Conservation (phyloP, 768 basidiomycete species). For the Rhodotorula kratochvilovae region DNA sequence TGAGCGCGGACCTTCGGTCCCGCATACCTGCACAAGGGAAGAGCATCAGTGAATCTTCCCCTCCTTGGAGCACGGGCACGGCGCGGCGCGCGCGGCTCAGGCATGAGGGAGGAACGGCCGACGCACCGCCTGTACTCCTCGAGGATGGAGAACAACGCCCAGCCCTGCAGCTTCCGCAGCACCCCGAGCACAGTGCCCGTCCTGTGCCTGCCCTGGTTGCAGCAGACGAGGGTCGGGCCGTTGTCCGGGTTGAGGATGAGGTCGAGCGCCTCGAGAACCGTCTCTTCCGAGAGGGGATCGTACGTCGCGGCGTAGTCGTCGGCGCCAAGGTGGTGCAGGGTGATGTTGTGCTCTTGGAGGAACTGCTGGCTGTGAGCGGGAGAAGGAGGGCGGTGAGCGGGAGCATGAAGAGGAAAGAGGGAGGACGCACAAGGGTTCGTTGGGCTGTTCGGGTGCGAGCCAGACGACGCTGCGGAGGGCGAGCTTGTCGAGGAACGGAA, state of each 20-base stretch:
- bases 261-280: slow-evolving; percentile 48
- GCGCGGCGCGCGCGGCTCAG: not conserved
- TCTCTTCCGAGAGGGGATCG: slow-evolving; percentile 46
- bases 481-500: slow-evolving; percentile 42
- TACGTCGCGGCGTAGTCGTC: slow-evolving; percentile 31
- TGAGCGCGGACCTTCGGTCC: slow-evolving; percentile 48
- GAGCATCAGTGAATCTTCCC: too few species aligned
- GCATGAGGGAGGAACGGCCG: not conserved
- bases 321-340: slow-evolving; percentile 46
- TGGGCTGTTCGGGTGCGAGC: slow-evolving; percentile 49
- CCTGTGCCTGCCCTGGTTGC: slow-evolving; percentile 48
- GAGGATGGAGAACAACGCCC: slow-evolving; percentile 47
- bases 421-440: slow-evolving; percentile 45
- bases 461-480: slow-evolving; percentile 45
- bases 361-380: slow-evolving; percentile 36
- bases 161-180: slow-evolving; percentile 48
- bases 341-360: slow-evolving; percentile 46
- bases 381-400: too few species aligned
- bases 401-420: not conserved
- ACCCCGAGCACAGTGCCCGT: slow-evolving; percentile 48
- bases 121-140: slow-evolving; percentile 47
- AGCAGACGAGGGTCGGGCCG: slow-evolving; percentile 48
- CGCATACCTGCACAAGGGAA: slow-evolving; percentile 33
- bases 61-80: too few species aligned
- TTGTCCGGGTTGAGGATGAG: slow-evolving; percentile 46